Evolutionary conservation across 129 eudicot species (phyloP).

Genomic region (Silybum marianum): DNA sequence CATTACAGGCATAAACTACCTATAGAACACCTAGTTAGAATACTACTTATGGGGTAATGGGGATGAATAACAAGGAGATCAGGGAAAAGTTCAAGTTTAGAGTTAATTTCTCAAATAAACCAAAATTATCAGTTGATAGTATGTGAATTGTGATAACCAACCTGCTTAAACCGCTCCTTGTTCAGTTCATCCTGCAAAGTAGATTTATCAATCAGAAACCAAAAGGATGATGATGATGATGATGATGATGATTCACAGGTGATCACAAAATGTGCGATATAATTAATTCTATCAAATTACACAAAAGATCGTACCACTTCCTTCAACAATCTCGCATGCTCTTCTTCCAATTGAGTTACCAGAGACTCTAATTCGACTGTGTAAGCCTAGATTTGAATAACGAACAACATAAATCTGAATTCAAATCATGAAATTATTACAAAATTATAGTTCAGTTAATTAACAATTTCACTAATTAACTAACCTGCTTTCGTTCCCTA

Average conservation of each 20-base stretch:
- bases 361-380: constrained; percentile 78
- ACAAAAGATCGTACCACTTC: constrained; percentile 57
- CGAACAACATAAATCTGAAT: neutral
- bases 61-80: neutral
- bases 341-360: constrained; percentile 83
- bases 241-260: neutral
- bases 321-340: constrained; percentile 68
- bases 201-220: neutral
- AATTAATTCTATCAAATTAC: neutral
- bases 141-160: constrained; percentile 36
- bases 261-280: neutral
- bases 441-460: neutral
- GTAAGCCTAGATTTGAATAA: constrained; percentile 45
- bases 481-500: constrained; percentile 81
- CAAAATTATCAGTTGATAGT: neutral
- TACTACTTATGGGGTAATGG: neutral
- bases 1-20: constrained; percentile 16
- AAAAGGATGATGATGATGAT: neutral
- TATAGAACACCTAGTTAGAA: neutral
- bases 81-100: neutral
- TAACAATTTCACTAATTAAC: neutral
- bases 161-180: constrained; percentile 73
- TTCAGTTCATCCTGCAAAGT: constrained; percentile 69
- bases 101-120: neutral
- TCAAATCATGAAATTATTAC: neutral